Evolutionary conservation across 345 rosid species (phyloP).

Genomic region (Excoecaria agallocha): DNA sequence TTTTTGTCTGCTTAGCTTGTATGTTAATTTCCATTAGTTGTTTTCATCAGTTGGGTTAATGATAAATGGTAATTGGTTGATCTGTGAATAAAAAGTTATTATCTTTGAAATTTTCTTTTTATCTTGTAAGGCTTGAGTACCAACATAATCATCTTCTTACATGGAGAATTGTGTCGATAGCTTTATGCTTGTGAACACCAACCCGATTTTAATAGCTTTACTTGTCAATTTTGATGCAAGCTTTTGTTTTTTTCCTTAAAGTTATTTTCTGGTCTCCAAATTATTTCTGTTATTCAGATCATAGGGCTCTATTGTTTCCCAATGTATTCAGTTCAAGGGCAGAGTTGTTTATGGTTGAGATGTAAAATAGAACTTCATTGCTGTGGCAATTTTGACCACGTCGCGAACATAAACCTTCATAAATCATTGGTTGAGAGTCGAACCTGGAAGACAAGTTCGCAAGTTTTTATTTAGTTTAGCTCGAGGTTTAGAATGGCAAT

Average conservation of each 20-base stretch:
- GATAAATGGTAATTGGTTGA: too few species aligned
- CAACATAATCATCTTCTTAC: neutral
- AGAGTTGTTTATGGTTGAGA: too few species aligned
- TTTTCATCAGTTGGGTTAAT: neutral
- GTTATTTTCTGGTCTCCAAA: neutral
- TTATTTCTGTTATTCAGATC: neutral
- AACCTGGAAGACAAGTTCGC: too few species aligned
- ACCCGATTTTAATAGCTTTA: neutral
- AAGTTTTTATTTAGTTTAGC: too few species aligned
- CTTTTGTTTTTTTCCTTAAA: neutral
- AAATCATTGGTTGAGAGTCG: too few species aligned
- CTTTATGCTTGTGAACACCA: slow-evolving; percentile 1
- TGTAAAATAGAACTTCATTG: too few species aligned
- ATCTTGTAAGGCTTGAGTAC: neutral
- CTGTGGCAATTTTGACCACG: too few species aligned
- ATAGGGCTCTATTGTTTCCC: too few species aligned
- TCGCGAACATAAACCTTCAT: too few species aligned
- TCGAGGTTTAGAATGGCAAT: too few species aligned
- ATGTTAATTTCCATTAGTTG: neutral
- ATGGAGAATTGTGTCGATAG: neutral
- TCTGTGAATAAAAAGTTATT: neutral
- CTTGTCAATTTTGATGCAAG: neutral
- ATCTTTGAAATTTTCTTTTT: neutral
- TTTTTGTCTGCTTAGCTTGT: neutral
- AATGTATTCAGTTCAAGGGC: too few species aligned